A percentile compares a stretch with the other conserved stretches of the same genome.
phyloP scores from a whole-genome alignment of 345 rosid genomes.

The Corchorus olitorius region DNA sequence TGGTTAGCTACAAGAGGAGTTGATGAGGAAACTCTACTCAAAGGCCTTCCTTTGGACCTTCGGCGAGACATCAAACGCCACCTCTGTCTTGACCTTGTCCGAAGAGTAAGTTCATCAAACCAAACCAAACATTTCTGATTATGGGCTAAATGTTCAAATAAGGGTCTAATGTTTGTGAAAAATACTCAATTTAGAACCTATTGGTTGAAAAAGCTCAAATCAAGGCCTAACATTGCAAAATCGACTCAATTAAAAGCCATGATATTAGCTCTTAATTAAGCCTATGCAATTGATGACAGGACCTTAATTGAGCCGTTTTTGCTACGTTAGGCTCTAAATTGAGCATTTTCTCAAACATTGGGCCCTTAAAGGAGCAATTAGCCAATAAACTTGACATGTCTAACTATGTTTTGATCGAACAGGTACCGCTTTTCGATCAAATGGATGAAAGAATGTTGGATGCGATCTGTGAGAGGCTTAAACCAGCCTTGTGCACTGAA shows the following conservation, averaged over 20 bases:
- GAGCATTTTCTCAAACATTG: no score
- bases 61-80: slow-evolving; percentile 89
- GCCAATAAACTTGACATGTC: slow-evolving; percentile 9
- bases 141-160: no score
- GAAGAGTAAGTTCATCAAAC: slow-evolving; percentile 55
- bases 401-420: background rate
- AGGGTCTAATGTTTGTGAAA: no score
- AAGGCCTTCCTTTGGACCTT: slow-evolving; percentile 81
- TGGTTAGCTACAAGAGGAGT: slow-evolving; percentile 94
- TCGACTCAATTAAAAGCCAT: no score
- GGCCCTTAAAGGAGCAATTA: no score
- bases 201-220: no score
- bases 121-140: background rate
- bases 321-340: no score
- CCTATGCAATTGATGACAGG: no score
- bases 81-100: slow-evolving; percentile 86
- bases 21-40: slow-evolving; percentile 74
- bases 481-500: slow-evolving; percentile 73
- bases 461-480: slow-evolving; percentile 87
- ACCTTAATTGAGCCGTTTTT: no score
- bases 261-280: no score
- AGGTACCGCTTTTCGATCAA: slow-evolving; percentile 93
- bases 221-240: no score
- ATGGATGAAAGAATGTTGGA: slow-evolving; percentile 96
- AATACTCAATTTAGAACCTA: no score